Conservation (phyloP, 2,329 filamentous ascomycete species). For the Aspergillus uvarum region DNA sequence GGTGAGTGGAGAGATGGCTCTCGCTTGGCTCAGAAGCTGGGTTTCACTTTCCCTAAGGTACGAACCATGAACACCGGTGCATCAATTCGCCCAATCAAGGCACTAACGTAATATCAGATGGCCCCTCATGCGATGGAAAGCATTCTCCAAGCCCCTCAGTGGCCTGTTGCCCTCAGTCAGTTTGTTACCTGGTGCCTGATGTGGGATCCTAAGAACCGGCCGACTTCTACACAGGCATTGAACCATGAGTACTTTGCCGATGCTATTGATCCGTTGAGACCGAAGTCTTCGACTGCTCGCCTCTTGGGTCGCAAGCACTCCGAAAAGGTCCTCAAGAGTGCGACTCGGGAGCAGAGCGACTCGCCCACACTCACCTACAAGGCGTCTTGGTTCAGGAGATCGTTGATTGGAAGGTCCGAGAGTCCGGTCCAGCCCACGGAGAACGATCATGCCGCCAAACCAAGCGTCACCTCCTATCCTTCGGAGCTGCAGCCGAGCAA, state of each 20-base stretch:
- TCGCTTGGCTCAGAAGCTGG: slow-evolving; percentile 87
- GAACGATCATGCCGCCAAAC: slow-evolving; percentile 38
- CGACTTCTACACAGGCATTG: slow-evolving; percentile 90
- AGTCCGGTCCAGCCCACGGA: slow-evolving; percentile 61
- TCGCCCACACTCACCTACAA: slow-evolving; percentile 67
- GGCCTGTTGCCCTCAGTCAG: slow-evolving; percentile 81
- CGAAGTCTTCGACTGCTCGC: slow-evolving; percentile 84
- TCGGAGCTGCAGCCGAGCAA: slow-evolving; percentile 51
- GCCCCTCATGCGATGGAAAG: slow-evolving; percentile 95
- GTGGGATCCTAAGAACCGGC: slow-evolving; percentile 93
- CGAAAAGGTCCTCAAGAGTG: slow-evolving; percentile 66
- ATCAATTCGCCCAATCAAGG: neutral
- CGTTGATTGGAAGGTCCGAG: slow-evolving; percentile 78
- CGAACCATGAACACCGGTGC: neutral
- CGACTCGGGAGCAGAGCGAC: slow-evolving; percentile 62
- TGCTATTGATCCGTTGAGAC: slow-evolving; percentile 84
- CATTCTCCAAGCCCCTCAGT: slow-evolving; percentile 84
- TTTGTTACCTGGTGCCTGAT: slow-evolving; percentile 99
- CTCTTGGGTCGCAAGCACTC: slow-evolving; percentile 89
- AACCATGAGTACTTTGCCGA: slow-evolving; percentile 93
- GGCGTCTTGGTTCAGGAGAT: slow-evolving; percentile 96
- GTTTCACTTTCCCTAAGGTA: slow-evolving; percentile 92
- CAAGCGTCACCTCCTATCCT: slow-evolving; percentile 44
- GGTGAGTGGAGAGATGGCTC: slow-evolving; percentile 98
- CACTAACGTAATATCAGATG: slow-evolving; percentile 61